Percentiles rank a stretch among this genome's conserved stretches.
Evolutionary conservation across 257 asterid genomes (phyloP).

Genomic region (Scutellaria barbata): DNA sequence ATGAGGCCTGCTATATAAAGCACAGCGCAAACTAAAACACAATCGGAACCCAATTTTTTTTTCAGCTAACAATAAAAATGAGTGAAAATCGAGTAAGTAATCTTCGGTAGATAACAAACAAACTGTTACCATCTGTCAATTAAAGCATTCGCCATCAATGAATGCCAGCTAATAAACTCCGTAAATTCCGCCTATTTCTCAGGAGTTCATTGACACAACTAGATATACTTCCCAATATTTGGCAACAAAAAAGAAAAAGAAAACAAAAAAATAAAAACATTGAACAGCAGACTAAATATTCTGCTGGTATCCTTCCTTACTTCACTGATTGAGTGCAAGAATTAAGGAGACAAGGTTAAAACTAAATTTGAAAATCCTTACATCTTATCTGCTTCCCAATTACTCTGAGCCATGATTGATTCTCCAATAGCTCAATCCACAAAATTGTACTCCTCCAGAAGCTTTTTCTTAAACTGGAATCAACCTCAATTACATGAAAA

Average conservation of each 20-base stretch:
- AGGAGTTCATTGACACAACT: constrained; percentile 11
- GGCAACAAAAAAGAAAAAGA: neutral
- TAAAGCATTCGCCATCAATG: neutral
- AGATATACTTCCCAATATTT: constrained; percentile 6
- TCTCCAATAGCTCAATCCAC: constrained; percentile 31
- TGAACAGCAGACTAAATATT: constrained; percentile 11
- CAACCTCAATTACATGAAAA: constrained; percentile 38
- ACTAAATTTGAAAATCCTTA: constrained; percentile 36
- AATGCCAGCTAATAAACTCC: neutral
- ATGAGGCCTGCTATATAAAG: too few relatives aligned
- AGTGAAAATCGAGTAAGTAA: constrained; percentile 1
- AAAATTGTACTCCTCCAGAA: constrained; percentile 33
- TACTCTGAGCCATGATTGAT: constrained; percentile 87
- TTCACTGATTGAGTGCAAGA: constrained; percentile 8
- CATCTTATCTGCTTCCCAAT: constrained; percentile 99
- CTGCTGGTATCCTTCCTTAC: constrained; percentile 20
- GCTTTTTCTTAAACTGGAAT: constrained; percentile 36
- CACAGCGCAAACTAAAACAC: neutral
- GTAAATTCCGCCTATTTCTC: neutral
- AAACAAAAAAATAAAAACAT: constrained; percentile 7
- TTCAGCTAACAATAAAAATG: constrained; percentile 6
- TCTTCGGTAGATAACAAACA: constrained; percentile 1
- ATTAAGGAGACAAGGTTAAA: constrained; percentile 8
- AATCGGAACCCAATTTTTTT: neutral
- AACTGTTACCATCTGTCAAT: constrained; percentile 24